Percentiles rank a stretch among this genome's conserved stretches.
phyloP scores from a whole-genome alignment of 192 early-diverging fungal species.

The Dissophora ornata region DNA sequence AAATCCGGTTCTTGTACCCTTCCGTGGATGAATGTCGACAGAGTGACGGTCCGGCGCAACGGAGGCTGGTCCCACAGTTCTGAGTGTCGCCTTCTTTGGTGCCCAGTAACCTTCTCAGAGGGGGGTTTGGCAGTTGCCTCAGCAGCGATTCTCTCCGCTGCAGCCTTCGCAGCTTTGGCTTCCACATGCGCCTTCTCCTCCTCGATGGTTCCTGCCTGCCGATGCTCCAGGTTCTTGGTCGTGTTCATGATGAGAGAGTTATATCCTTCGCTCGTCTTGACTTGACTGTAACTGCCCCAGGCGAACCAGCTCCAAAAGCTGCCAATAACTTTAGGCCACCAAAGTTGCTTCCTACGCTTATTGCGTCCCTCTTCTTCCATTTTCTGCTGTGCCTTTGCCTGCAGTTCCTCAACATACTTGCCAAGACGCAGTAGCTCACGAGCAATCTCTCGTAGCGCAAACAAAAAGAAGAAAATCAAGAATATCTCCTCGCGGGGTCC shows the following conservation, averaged over 20 bases:
- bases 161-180: slow-evolving; percentile 41
- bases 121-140: slow-evolving; percentile 9
- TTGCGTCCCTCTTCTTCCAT: slow-evolving; percentile 19
- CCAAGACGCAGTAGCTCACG: slow-evolving; percentile 52
- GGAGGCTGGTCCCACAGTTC: slow-evolving; percentile 22
- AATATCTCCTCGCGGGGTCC: slow-evolving; percentile 61
- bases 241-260: slow-evolving; percentile 25
- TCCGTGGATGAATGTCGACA: slow-evolving; percentile 18
- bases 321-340: slow-evolving; percentile 53
- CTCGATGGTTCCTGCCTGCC: slow-evolving; percentile 23
- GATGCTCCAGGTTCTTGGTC: slow-evolving; percentile 41
- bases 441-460: slow-evolving; percentile 62
- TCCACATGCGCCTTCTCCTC: slow-evolving; percentile 34
- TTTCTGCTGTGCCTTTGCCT: slow-evolving; percentile 7
- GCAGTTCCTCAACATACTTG: slow-evolving; percentile 35
- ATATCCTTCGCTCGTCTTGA: slow-evolving; percentile 46
- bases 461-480: slow-evolving; percentile 65
- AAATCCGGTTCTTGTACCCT: slow-evolving; percentile 6
- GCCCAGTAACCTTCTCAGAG: slow-evolving; percentile 8
- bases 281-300: slow-evolving; percentile 44
- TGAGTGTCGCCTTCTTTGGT: slow-evolving; percentile 15
- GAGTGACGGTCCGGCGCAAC: slow-evolving; percentile 16
- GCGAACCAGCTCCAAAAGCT: slow-evolving; percentile 53
- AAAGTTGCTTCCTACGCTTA: slow-evolving; percentile 26
- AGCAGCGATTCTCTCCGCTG: slow-evolving; percentile 23